phyloP scores from a whole-genome alignment of 495 filamentous ascomycete genomes.

The Cercophora scortea region DNA sequence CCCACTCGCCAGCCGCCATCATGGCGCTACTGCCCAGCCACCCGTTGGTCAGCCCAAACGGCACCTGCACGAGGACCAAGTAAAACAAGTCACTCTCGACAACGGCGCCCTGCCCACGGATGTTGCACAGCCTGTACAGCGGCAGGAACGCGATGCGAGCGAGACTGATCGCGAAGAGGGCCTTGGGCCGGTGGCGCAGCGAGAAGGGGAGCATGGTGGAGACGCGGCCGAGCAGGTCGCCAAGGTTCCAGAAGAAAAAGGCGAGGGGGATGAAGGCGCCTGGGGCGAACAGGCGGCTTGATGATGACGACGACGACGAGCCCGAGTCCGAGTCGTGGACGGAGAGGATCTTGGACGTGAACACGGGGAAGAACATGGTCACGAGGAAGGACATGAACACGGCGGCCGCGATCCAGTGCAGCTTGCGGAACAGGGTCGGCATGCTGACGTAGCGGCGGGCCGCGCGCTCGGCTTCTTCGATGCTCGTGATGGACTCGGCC shows the following conservation, averaged over 20 bases:
- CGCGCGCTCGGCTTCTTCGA: constrained; percentile 38
- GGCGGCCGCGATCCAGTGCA: constrained; percentile 60
- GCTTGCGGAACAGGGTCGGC: constrained; percentile 58
- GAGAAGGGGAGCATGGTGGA: constrained; percentile 54
- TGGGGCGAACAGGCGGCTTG: constrained; percentile 55
- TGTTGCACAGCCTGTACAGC: constrained; percentile 83
- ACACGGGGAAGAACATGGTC: constrained; percentile 93
- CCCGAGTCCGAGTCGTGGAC: constrained; percentile 38
- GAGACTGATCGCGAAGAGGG: constrained; percentile 58
- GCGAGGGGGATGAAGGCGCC: constrained; percentile 79
- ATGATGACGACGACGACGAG: no score
- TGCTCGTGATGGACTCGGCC: constrained; percentile 31
- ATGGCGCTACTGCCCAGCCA: constrained; percentile 78
- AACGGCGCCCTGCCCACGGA: constrained; percentile 58
- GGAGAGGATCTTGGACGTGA: constrained; percentile 73
- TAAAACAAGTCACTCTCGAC: constrained; percentile 83
- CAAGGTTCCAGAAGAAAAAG: constrained; percentile 91
- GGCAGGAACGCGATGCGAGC: constrained; percentile 66
- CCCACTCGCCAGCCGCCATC: constrained; percentile 80
- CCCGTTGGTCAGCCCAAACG: constrained; percentile 80
- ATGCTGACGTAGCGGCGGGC: constrained; percentile 56
- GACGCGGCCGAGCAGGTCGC: constrained; percentile 76
- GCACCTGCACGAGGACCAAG: constrained; percentile 68
- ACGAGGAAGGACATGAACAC: constrained; percentile 73
- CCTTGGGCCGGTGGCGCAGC: constrained; percentile 50